phyloP scores from a whole-genome alignment of 108 stramenopile genomes.

The Cyclotella cryptica region DNA sequence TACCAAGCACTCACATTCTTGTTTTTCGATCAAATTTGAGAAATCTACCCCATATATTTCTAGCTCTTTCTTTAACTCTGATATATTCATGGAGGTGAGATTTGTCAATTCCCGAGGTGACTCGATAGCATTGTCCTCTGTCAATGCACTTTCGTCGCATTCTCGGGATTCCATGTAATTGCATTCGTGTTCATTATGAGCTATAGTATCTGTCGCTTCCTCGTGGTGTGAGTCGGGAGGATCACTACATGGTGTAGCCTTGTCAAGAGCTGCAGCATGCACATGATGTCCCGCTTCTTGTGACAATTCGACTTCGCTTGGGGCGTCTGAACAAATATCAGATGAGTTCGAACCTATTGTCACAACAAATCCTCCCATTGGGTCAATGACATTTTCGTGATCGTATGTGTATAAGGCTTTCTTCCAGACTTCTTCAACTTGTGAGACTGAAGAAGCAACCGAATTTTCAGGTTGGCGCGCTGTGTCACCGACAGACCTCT shows the following conservation, averaged over 20 bases:
- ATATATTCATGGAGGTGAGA: background rate
- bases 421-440: constrained; percentile 42
- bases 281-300: background rate
- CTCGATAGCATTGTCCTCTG: background rate
- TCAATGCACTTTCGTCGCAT: background rate
- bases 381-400: background rate
- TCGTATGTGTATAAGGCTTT: constrained; percentile 30
- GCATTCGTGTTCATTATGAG: background rate
- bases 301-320: background rate
- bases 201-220: background rate
- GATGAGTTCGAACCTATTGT: background rate
- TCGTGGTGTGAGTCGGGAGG: background rate
- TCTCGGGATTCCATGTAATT: background rate
- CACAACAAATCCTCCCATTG: background rate
- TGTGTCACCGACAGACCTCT: background rate
- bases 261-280: background rate
- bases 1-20: background rate
- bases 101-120: background rate
- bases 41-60: constrained; percentile 5
- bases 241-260: background rate
- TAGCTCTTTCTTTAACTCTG: constrained; percentile 1
- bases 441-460: constrained; percentile 6
- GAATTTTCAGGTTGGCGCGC: background rate
- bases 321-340: background rate
- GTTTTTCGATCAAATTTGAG: constrained; percentile 1